These are phyloP conservation scores for Solanum etuberosum DNA, from an alignment of 257 asterid species.

Conservation along the genomic window DNA sequence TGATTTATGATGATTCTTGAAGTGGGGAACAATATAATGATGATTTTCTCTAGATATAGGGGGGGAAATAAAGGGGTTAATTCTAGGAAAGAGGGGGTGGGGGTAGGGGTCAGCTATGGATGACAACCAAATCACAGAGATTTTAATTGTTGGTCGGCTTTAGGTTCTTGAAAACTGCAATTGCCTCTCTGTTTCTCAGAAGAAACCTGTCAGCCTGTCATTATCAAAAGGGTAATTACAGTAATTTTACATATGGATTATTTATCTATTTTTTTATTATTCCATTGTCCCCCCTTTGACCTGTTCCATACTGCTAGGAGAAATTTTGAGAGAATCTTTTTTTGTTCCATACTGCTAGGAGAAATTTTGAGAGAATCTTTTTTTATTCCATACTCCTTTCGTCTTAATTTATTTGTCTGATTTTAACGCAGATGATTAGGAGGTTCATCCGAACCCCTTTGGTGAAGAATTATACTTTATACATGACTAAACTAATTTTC, in stretches of 20 bases:
- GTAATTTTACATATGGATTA: background rate
- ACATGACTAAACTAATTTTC: no score
- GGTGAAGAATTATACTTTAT: no score
- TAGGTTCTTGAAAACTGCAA: slow-evolving; percentile 18
- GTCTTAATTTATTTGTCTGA: background rate
- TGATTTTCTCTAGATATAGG: background rate
- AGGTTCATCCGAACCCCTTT: no score
- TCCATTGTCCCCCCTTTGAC: background rate
- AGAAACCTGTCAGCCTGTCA: slow-evolving; percentile 22
- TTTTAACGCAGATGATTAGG: background rate
- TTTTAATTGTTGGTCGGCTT: slow-evolving; percentile 32
- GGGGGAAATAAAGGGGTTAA: slow-evolving; percentile 3
- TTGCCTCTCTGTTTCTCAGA: slow-evolving; percentile 37
- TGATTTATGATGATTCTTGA: background rate
- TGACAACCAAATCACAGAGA: slow-evolving; percentile 43
- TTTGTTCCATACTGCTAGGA: background rate
- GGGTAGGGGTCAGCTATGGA: background rate
- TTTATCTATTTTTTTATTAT: background rate
- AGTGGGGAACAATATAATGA: background rate
- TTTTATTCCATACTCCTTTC: no score
- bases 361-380: background rate
- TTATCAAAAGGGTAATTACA: slow-evolving; percentile 2
- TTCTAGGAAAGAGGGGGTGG: background rate
- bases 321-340: background rate
- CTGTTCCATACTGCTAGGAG: background rate